A percentile compares a stretch with the other conserved stretches of the same genome.
phyloP scores from a whole-genome alignment of 441 rosid species.

The Metrosideros polymorpha region DNA sequence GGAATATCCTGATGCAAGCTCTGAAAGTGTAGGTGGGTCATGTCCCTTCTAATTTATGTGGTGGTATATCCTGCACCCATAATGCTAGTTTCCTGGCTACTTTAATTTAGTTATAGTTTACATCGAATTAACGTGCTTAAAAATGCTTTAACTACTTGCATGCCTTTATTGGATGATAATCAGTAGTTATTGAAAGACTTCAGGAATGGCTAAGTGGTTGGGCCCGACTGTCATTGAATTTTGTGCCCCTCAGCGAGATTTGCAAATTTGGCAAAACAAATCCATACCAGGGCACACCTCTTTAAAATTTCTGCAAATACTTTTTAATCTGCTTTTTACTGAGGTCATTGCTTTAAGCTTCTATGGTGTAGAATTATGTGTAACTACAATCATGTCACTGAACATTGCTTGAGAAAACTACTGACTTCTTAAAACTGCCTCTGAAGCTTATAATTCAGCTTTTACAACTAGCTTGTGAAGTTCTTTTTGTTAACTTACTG shows the following conservation, averaged over 20 bases:
- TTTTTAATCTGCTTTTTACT: neutral
- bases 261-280: neutral
- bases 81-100: neutral
- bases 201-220: neutral
- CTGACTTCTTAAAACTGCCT: neutral
- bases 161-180: neutral
- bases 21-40: neutral
- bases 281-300: neutral
- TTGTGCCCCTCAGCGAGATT: neutral
- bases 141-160: neutral
- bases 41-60: neutral
- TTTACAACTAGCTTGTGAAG: neutral
- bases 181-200: neutral
- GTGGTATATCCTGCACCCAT: neutral
- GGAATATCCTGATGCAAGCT: neutral
- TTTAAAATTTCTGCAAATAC: neutral
- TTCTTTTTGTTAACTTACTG: neutral
- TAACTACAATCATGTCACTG: neutral
- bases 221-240: neutral
- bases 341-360: neutral
- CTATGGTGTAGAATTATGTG: neutral
- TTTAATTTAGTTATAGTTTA: neutral
- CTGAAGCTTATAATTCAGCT: neutral
- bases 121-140: neutral
- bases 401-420: neutral